Conservation (phyloP, 306 rosid species). For the Begonia peltatifolia region DNA sequence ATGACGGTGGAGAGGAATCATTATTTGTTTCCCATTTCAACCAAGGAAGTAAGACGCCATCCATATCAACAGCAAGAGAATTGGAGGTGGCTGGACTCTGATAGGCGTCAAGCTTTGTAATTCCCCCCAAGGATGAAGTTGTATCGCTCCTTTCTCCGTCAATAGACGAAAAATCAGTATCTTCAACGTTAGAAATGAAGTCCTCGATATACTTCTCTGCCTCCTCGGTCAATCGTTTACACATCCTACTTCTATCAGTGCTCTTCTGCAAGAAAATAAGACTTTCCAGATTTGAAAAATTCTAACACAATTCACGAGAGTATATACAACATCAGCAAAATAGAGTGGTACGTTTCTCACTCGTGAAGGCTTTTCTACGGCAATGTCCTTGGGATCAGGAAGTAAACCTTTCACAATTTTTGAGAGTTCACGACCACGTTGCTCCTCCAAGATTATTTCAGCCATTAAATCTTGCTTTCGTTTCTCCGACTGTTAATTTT, state of each 20-base stretch:
- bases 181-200: constrained; percentile 90
- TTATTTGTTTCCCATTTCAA: constrained; percentile 82
- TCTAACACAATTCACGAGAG: too few relatives aligned
- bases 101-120: constrained; percentile 33
- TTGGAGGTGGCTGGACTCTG: constrained; percentile 27
- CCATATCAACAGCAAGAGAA: constrained; percentile 55
- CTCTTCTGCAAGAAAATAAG: constrained; percentile 43
- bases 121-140: constrained; percentile 76
- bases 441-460: constrained; percentile 67
- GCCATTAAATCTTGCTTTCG: constrained; percentile 69
- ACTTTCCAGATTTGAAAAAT: too few relatives aligned
- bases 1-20: constrained; percentile 35
- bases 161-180: constrained; percentile 82
- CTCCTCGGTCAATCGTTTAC: constrained; percentile 68
- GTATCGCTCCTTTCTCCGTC: constrained; percentile 97
- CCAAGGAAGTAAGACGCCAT: constrained; percentile 82
- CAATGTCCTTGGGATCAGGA: constrained; percentile 37
- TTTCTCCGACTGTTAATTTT: constrained; percentile 61
- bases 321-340: too few relatives aligned
- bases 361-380: constrained; percentile 31
- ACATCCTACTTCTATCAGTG: constrained; percentile 58
- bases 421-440: constrained; percentile 63
- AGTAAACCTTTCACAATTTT: constrained; percentile 45
- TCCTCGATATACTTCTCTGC: constrained; percentile 90
- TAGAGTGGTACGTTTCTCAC: constrained; percentile 41